Evolutionary conservation across 148 eudicot genomes (phyloP), one percentile per base, ranked within the genome.

Genomic region (Mesembryanthemum crystallinum): DNA sequence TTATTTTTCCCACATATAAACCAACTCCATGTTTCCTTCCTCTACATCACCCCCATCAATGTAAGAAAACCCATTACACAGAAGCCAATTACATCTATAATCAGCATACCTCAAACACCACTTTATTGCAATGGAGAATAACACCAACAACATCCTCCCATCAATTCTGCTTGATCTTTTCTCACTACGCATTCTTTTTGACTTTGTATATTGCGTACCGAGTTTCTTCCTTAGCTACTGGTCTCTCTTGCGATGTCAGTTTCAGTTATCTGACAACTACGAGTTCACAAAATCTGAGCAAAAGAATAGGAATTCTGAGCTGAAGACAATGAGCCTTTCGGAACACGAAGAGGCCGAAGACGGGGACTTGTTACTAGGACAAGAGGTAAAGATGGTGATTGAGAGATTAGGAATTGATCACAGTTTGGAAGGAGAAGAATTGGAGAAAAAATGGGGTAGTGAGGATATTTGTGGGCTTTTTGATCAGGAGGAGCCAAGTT

Each of bases 401-500:
- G 67, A 75, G 58, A 84, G 52, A 52, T 57, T 90, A 52, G 91
- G 94, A 33, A 61, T 90, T 25, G 23, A 72, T 45, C 39, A 70
- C 67, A 14, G 76, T 1, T 73, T 76, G 3, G 79, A 70, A 71
- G 76, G 55, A 32, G 57, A n/a, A 5, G 67, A 71, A 13, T 69
- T 70, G 23, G 4, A 80, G 20, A 71, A 71, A 59, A 71, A 32
- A 68, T 80, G 83, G 79, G 79, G 57, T 33, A 25, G 61, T 4
- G 69, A 33, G 1, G 84, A 87, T 30, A 28, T 90, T 64, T 57
- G 54, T 8, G 61, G 68, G n/a, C 28, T 90, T 49, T 90, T 90
- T 73, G 95, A n/a, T n/a, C n/a, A 90, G 64, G 88, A 88, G 29
- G 87, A 88, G 72, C 88, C 90, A 8, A 88, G 86, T 20, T 78